These are phyloP conservation scores for Apophysomyces trapeziformis DNA, from an alignment of 371 early-diverging fungal species.

Conservation along the genomic window DNA sequence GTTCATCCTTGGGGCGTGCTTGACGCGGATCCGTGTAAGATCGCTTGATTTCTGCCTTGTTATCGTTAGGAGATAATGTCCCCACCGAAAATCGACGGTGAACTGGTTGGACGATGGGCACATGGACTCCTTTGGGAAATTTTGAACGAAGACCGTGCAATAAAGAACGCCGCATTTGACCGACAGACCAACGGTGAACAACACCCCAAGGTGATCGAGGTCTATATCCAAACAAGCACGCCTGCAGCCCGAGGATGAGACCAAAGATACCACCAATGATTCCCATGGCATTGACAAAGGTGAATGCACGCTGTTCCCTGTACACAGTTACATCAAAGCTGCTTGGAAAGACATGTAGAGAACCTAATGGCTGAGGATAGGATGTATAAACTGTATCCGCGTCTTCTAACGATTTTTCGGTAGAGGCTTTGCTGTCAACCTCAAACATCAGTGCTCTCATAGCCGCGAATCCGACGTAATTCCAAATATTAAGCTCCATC, in stretches of 20 bases:
- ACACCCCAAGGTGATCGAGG: constrained; percentile 44
- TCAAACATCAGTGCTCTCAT: constrained; percentile 1
- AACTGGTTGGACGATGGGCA: constrained; percentile 42
- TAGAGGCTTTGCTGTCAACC: constrained; percentile 17
- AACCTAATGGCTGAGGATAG: constrained; percentile 23
- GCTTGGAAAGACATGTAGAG: constrained; percentile 27
- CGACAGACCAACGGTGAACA: constrained; percentile 37
- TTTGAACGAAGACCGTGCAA: constrained; percentile 25
- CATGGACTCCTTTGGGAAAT: constrained; percentile 27
- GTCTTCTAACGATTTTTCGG: constrained; percentile 12
- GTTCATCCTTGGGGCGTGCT: neutral
- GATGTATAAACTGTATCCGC: constrained; percentile 4
- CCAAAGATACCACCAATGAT: constrained; percentile 44
- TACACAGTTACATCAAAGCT: constrained; percentile 18
- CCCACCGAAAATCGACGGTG: constrained; percentile 28
- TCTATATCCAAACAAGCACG: constrained; percentile 38
- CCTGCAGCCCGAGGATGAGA: constrained; percentile 30
- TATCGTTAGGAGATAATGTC: neutral
- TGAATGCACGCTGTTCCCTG: constrained; percentile 37
- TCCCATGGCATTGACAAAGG: constrained; percentile 38
- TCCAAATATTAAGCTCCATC: constrained; percentile 25
- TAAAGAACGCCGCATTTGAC: constrained; percentile 28
- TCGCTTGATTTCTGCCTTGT: constrained; percentile 2
- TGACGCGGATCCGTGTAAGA: constrained; percentile 6
- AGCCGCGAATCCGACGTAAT: constrained; percentile 30